Conservation (phyloP, 176 grass and related monocot species). For the Cocos nucifera region DNA sequence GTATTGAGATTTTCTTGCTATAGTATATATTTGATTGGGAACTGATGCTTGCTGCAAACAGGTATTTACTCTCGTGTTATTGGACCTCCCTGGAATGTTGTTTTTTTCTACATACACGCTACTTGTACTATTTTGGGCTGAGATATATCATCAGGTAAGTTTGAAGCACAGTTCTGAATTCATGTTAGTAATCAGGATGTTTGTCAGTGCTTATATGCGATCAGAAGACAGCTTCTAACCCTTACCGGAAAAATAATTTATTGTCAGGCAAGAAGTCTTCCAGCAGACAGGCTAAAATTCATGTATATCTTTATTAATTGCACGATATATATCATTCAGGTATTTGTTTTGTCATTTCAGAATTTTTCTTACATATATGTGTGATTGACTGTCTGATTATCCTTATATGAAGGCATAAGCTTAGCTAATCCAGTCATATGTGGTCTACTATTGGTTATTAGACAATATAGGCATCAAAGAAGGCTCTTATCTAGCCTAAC, state of each 20-base stretch:
- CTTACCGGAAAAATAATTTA: neutral
- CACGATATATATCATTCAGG: conserved; percentile 71
- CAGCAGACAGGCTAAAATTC: conserved; percentile 57
- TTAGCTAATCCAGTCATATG: too few species aligned
- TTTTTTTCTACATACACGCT: conserved; percentile 95
- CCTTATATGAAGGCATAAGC: too few species aligned
- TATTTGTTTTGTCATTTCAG: conserved; percentile 15
- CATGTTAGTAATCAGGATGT: too few species aligned
- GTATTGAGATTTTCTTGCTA: too few species aligned
- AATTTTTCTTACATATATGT: too few species aligned
- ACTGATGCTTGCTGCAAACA: conserved; percentile 18
- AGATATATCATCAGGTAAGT: conserved; percentile 89
- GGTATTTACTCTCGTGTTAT: conserved; percentile 54
- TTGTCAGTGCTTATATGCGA: too few species aligned
- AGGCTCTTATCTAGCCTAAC: too few species aligned
- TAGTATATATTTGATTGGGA: too few species aligned
- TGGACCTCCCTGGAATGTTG: conserved; percentile 70
- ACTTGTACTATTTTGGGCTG: conserved; percentile 91
- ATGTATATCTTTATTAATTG: conserved; percentile 51
- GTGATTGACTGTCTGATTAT: too few species aligned
- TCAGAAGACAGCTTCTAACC: neutral
- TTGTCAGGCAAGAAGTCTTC: conserved; percentile 59
- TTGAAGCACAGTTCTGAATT: neutral
- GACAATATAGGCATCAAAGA: too few species aligned
- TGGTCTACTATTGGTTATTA: too few species aligned